Evolutionary conservation across 2,329 filamentous ascomycete genomes (phyloP), one percentile per base, ranked within the genome.

Genomic region (Hymenoscyphus albidus): DNA sequence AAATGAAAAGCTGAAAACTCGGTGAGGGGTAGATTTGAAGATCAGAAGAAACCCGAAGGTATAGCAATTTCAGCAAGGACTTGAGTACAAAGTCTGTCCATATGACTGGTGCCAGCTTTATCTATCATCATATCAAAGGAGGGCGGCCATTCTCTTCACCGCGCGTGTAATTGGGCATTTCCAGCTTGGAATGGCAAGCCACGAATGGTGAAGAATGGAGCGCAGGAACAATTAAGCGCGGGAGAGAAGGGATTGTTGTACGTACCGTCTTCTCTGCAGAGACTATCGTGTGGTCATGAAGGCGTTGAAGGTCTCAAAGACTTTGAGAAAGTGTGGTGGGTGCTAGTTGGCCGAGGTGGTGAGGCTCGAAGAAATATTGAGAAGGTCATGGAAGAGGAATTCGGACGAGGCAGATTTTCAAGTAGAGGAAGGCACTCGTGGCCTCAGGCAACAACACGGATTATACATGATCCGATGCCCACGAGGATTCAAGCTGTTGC

Each of bases 21-120:
- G 35, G 54, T 31, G 61, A 62, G 61, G 66, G 56, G 42, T 40
- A 62, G 35, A 54, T 61, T 63, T 55, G 48, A 61, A 62, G 61
- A 65, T 72, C 70, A 72, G 70, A 71, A 65, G 57, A 44, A 70
- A 70, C 70, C 69, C 67, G 63, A 68, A 69, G 70, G 68, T 70
- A 68, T 64, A 71, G 69, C 70, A 68, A 68, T 63, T 65, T 70
- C 69, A 67, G 66, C 70, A 71, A 60, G 67, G 65, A 64, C 64
- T 65, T 63, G 69, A 70, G 70, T 72, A 71, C 70, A 72, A 69
- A 68, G 65, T 67, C 68, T 66, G 67, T 69, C 67, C 63, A 59
- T 72, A 72, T 61, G 69, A 66, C 70, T 72, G 70, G 70, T 72
- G 70, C 70, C 70, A 72, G 70, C 70, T 69, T 69, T 64, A 56